Evolutionary conservation across 495 filamentous ascomycete genomes (phyloP).

Genomic region (Elaphomyces granulatus): DNA sequence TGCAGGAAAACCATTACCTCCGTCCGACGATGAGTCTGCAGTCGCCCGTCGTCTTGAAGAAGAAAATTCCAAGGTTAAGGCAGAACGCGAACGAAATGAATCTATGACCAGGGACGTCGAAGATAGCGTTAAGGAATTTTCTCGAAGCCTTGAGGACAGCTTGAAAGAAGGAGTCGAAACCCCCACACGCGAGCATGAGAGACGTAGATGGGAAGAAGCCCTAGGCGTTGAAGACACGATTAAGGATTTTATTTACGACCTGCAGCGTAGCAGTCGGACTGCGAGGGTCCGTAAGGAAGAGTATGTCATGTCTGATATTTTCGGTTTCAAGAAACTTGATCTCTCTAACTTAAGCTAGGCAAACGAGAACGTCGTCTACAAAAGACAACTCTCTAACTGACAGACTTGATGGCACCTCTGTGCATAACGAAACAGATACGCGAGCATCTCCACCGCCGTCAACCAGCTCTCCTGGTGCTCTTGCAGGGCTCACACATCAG

Average conservation of each 20-base stretch:
- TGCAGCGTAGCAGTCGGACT: slow-evolving; percentile 71
- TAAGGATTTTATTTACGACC: slow-evolving; percentile 92
- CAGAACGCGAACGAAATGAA: slow-evolving; percentile 86
- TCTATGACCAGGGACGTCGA: slow-evolving; percentile 94
- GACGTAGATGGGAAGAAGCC: slow-evolving; percentile 88
- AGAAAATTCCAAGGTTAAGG: slow-evolving; percentile 64
- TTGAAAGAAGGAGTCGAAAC: slow-evolving; percentile 69
- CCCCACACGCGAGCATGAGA: slow-evolving; percentile 68
- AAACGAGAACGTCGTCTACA: slow-evolving; percentile 14
- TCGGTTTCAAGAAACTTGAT: slow-evolving; percentile 8
- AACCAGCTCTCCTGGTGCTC: slow-evolving; percentile 26
- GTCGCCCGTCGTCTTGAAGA: slow-evolving; percentile 72
- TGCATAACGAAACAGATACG: slow-evolving; percentile 19
- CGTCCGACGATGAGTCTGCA: slow-evolving; percentile 54
- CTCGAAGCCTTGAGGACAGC: slow-evolving; percentile 65
- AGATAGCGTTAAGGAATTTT: slow-evolving; percentile 87
- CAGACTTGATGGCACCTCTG: slow-evolving; percentile 14
- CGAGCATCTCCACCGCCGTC: slow-evolving; percentile 30
- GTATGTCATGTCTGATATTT: slow-evolving; percentile 21
- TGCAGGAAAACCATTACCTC: slow-evolving; percentile 58
- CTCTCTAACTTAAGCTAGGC: slow-evolving; percentile 6
- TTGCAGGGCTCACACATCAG: slow-evolving; percentile 72
- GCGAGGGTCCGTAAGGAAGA: slow-evolving; percentile 64
- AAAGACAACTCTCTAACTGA: slow-evolving; percentile 17
- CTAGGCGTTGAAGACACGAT: slow-evolving; percentile 93